Evolutionary conservation across 768 basidiomycete species (phyloP).

Genomic region (Leccinum boreale): DNA sequence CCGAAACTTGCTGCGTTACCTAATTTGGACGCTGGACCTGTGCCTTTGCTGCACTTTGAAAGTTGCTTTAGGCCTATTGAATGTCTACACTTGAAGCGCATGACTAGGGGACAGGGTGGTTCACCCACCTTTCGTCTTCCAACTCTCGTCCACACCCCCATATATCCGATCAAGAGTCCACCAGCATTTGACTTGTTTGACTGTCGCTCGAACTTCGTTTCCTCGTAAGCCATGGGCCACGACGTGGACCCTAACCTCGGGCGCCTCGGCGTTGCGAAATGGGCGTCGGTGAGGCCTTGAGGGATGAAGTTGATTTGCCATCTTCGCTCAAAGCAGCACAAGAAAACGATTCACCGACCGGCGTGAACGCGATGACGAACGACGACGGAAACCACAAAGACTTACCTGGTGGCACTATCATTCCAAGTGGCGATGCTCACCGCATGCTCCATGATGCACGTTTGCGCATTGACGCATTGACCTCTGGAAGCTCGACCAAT

Average conservation of each 20-base stretch:
- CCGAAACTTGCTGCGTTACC: background rate
- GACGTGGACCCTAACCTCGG: conserved; percentile 27
- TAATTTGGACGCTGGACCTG: background rate
- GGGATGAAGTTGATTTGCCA: conserved; percentile 25
- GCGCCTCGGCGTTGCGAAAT: conserved; percentile 22
- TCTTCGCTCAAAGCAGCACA: conserved; percentile 17
- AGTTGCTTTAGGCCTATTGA: background rate
- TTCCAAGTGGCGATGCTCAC: conserved; percentile 28
- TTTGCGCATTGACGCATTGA: conserved; percentile 12
- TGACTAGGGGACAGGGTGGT: background rate
- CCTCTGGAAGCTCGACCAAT: conserved; percentile 1
- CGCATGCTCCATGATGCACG: conserved; percentile 36
- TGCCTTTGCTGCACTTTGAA: too few relatives aligned
- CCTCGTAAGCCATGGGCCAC: background rate
- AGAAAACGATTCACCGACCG: conserved; percentile 15
- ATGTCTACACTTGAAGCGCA: background rate
- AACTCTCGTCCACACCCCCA: too few relatives aligned
- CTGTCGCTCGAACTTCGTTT: too few relatives aligned
- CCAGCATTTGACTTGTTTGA: background rate
- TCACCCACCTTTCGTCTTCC: background rate
- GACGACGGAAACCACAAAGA: conserved; percentile 42
- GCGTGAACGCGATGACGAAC: background rate
- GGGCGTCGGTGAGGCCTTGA: conserved; percentile 21
- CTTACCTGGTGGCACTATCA: conserved; percentile 45
- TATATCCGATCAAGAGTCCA: conserved; percentile 1